A percentile compares a stretch with the other conserved stretches of the same genome.
These are phyloP conservation scores for Polyrhizophydium stewartii DNA, from an alignment of 371 early-diverging fungal species.

Conservation along the genomic window DNA sequence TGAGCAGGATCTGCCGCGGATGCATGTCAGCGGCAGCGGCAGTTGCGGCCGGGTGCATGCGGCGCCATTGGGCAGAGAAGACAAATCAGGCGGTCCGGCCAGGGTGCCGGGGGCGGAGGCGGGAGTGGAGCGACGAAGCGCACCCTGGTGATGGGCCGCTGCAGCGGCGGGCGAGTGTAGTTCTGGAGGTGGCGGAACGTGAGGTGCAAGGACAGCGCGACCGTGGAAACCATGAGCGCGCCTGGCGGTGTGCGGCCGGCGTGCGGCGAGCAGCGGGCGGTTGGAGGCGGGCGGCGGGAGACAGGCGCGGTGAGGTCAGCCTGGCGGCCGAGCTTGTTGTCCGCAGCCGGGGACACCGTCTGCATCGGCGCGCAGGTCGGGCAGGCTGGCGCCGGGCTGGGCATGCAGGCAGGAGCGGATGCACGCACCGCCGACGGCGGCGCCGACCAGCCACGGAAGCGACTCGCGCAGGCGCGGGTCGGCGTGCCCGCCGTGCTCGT, in stretches of 20 bases:
- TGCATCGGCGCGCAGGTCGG: too few species aligned
- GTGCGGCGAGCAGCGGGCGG: too few species aligned
- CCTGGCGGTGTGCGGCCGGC: too few species aligned
- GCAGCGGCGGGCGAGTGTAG: slow-evolving; percentile 26
- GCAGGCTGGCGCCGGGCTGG: too few species aligned
- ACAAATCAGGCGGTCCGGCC: not conserved
- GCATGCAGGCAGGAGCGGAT: too few species aligned
- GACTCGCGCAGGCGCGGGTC: not conserved
- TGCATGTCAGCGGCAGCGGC: not conserved
- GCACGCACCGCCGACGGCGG: not conserved
- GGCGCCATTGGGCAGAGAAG: not conserved
- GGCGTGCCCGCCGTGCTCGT: not conserved
- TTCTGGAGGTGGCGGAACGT: slow-evolving; percentile 15
- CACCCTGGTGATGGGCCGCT: slow-evolving; percentile 22
- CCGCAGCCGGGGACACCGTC: too few species aligned
- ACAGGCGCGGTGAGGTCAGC: too few species aligned
- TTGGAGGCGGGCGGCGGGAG: too few species aligned
- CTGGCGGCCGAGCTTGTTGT: too few species aligned
- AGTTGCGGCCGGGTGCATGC: not conserved
- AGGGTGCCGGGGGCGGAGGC: not conserved
- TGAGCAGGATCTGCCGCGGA: slow-evolving; percentile 23
- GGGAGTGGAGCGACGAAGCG: not conserved
- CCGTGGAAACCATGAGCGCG: not conserved
- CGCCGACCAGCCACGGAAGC: not conserved
- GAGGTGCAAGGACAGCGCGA: slow-evolving; percentile 4